Evolutionary conservation across 2,329 filamentous ascomycete genomes (phyloP), one percentile per base, ranked within the genome.

Genomic region (Spiromastix sp.): DNA sequence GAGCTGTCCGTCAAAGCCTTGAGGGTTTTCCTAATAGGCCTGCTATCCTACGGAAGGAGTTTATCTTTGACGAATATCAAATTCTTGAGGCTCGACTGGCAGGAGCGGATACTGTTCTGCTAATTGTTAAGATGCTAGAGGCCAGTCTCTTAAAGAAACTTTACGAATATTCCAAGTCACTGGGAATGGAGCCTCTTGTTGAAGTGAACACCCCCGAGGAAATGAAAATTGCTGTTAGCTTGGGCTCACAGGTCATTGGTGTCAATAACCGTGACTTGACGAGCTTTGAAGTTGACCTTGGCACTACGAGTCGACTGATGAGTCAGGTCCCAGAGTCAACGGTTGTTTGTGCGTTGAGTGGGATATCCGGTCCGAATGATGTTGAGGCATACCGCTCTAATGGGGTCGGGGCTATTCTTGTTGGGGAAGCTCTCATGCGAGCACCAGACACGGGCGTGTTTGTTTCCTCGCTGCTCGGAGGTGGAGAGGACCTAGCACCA

Each of bases 61-160:
- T 98, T 51, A 78, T 98, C 26, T 98, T 96, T 51, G 87, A 96
- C 30, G 86, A 96, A 56, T 98, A 98, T 55, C 91, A 98, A 59
- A 96, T 98, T 36, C 70, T 98, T 5, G 91, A 98, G 61, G 91
- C 87, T 18, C 74, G 93, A 31, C 66, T 98, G 37, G 86, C 89
- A 9, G 91, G 91, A 45, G 91, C 91, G 5, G 89, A 98, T 59
- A 95, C 89, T 0, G 81, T 98, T 12, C 69, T 98, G 17, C 72
- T 98, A 13, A 98, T 98, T 47, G 91, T 98, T 34, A 98, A 98
- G 67, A 98, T 98, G 91, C 74, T 98, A 8, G 81, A 89, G 41
- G 65, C 73, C 17, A 74, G 77, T 18, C 69, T 82, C 3, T 70
- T 98, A 20, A 77, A 77, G 39, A 71, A 75, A 29, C 68, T 98